phyloP scores from a whole-genome alignment of 2,329 filamentous ascomycete species.

The Colletotrichum sp. region DNA sequence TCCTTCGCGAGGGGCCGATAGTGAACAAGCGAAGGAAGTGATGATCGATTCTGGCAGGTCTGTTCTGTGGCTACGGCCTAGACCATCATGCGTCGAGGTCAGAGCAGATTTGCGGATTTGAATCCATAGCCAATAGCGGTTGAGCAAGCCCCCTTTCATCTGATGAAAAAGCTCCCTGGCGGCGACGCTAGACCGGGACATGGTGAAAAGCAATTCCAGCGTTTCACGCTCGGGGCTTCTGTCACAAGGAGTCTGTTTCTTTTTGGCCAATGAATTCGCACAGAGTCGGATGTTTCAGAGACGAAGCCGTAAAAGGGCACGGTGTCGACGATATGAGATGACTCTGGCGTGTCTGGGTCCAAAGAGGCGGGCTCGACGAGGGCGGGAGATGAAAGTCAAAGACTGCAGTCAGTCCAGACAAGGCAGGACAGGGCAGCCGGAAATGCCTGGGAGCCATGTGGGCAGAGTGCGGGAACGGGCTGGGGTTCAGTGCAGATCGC shows the following conservation, averaged over 20 bases:
- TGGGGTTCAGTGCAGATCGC: constrained; percentile 11
- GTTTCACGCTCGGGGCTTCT: constrained; percentile 15
- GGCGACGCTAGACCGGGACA: constrained; percentile 8
- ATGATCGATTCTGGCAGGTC: background rate
- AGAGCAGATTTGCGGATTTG: background rate
- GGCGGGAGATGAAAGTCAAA: background rate
- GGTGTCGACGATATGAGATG: background rate
- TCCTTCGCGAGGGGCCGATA: background rate
- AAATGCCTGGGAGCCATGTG: constrained; percentile 16
- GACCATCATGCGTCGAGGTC: background rate
- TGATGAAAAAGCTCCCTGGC: constrained; percentile 7
- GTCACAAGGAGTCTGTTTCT: background rate
- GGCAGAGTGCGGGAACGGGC: background rate
- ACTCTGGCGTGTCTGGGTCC: background rate
- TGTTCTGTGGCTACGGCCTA: background rate
- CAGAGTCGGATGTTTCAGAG: background rate
- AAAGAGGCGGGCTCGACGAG: background rate
- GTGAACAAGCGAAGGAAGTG: background rate
- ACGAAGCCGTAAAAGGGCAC: background rate
- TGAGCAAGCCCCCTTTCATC: constrained; percentile 2
- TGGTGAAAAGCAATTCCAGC: constrained; percentile 7
- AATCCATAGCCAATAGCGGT: background rate
- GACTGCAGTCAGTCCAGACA: background rate
- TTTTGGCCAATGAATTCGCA: background rate
- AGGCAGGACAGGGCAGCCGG: background rate